Base-by-base conservation (phyloP, 305 asterid genomes). In the Fraxinus sp. region DNA sequence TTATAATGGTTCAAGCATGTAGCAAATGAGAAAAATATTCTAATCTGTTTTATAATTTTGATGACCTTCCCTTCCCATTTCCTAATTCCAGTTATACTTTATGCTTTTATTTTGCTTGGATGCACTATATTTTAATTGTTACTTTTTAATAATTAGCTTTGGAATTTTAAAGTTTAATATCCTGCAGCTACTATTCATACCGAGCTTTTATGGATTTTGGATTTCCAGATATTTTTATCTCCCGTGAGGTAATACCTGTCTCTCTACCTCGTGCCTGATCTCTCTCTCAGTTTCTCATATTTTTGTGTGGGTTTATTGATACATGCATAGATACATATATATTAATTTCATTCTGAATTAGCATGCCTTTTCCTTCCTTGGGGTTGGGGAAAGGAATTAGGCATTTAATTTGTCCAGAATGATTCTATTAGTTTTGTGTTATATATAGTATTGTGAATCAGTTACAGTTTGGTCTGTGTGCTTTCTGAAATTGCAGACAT, bases 121-220 rank as follows among this genome's bases (percentile, higher is more conserved):
- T 80, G 59, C 79, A 24, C 59, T 46, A n/a, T 79, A 46, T 84
- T 49, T 70, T 78, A 77, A 36, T 41, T 55, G 32, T 76, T 72
- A 57, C 41, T 66, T 79, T 76, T 83, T 39, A 30, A 79, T 82
- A 85, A 52, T 82, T 28, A 44, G 84, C 28, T 64, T 80, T 41
- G 74, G 26, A 81, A 78, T 22, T 83, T 71, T 16, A 71, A 71
- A 71, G 76, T 71, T 71, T 71, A 30, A 10, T 18, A 78, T 84
- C 86, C 30, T 90, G 91, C 97, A 95, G 98, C 89, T 95, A 95
- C 85, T 95, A 95, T 84, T 95, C 99, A 6, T 93, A 93, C 82
- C 91, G 80, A 83, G 95, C 99, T 85, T 94, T 88, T 86, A 89
- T 94, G 79, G 99, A 95, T 87, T 94, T 93, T 85, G 99, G 98